phyloP scores from a whole-genome alignment of 1,284 basidiomycete species.

The Trametes pubescens region DNA sequence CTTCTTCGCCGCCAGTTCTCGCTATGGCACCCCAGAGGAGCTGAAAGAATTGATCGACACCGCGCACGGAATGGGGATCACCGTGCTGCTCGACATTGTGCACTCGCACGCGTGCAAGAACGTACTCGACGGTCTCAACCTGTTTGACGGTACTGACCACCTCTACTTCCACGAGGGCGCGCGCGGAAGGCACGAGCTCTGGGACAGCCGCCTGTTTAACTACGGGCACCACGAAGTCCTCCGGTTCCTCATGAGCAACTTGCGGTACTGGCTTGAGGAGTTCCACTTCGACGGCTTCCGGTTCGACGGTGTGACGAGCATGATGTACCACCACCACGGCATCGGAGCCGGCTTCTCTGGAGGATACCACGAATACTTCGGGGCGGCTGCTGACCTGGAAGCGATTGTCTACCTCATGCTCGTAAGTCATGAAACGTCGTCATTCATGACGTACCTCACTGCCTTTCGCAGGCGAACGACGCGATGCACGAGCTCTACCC shows the following conservation, averaged over 20 bases:
- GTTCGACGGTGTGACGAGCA: slow-evolving; percentile 98
- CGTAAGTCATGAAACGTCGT: slow-evolving; percentile 56
- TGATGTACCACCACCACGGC: slow-evolving; percentile 98
- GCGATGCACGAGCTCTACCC: slow-evolving; percentile 88
- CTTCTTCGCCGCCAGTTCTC: slow-evolving; percentile 97
- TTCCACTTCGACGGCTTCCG: slow-evolving; percentile 97
- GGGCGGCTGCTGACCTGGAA: slow-evolving; percentile 84
- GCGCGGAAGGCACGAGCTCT: slow-evolving; percentile 93
- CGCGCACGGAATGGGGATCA: slow-evolving; percentile 92
- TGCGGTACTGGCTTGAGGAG: slow-evolving; percentile 95
- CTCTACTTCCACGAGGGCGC: slow-evolving; percentile 95
- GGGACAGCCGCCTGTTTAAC: slow-evolving; percentile 98
- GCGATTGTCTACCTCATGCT: slow-evolving; percentile 97
- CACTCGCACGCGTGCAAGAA: slow-evolving; percentile 99
- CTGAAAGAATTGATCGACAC: slow-evolving; percentile 95
- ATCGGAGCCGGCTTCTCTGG: slow-evolving; percentile 98
- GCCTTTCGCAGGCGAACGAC: slow-evolving; percentile 83
- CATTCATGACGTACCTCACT: background rate
- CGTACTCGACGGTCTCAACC: slow-evolving; percentile 93
- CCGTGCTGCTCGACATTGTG: slow-evolving; percentile 95
- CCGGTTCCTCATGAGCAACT: slow-evolving; percentile 93
- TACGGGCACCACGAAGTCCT: slow-evolving; percentile 95
- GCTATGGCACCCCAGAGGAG: slow-evolving; percentile 95
- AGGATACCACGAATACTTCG: slow-evolving; percentile 98
- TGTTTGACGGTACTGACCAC: slow-evolving; percentile 96